Percentiles rank a stretch among this genome's conserved stretches.
Evolutionary conservation across 2,329 filamentous ascomycete species (phyloP).

Genomic region (Exophiala sideris): DNA sequence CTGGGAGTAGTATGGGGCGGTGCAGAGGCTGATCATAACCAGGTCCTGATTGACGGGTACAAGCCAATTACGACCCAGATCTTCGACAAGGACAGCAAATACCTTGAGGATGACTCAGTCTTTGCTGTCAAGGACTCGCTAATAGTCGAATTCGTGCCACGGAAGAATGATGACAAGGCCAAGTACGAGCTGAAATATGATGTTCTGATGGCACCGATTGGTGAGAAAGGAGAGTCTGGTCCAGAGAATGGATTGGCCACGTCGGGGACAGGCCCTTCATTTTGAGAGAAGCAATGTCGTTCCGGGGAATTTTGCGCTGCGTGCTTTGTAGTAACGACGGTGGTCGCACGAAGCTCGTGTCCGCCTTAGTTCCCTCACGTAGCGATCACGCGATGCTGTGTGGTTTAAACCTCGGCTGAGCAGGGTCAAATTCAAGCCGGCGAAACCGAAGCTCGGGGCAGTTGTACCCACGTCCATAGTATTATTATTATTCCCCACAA

Average conservation of each 20-base stretch:
- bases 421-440: no score
- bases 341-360: no score
- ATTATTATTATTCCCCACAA: background rate
- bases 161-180: slow-evolving; percentile 51
- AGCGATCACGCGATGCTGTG: no score
- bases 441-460: no score
- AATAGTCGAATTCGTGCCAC: slow-evolving; percentile 55
- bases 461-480: no score
- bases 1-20: background rate
- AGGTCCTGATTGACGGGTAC: slow-evolving; percentile 57
- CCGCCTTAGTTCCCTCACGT: no score
- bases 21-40: slow-evolving; percentile 1
- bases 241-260: slow-evolving; percentile 47
- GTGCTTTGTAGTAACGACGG: no score
- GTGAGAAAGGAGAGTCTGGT: slow-evolving; percentile 39
- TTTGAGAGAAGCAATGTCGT: no score
- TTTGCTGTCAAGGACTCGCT: slow-evolving; percentile 60
- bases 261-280: background rate
- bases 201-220: slow-evolving; percentile 41
- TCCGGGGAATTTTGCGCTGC: no score
- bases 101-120: slow-evolving; percentile 58
- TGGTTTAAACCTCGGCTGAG: no score
- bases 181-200: slow-evolving; percentile 54
- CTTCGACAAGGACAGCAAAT: slow-evolving; percentile 65
- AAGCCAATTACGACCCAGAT: slow-evolving; percentile 73